Conservation (phyloP, 345 rosid genomes). For the Salix suchowensis region DNA sequence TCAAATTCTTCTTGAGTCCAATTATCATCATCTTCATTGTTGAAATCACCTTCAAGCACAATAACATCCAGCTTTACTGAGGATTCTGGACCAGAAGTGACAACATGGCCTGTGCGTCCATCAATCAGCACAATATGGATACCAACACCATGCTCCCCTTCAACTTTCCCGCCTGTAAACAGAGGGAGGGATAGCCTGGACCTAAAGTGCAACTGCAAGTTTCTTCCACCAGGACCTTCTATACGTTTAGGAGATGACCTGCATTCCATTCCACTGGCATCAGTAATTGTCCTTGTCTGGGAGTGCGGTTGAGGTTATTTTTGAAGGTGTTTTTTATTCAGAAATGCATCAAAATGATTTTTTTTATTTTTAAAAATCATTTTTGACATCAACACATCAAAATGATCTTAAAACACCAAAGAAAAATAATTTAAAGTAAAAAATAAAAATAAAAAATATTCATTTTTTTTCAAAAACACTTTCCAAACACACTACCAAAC, state of each 20-base stretch:
- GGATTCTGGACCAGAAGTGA: conserved; percentile 35
- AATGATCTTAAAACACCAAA: no score
- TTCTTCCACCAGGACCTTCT: conserved; percentile 27
- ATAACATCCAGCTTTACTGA: conserved; percentile 26
- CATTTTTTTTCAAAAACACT: no score
- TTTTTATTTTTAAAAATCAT: no score
- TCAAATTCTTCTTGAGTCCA: conserved; percentile 36
- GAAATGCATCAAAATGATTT: no score
- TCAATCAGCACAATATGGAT: conserved; percentile 31
- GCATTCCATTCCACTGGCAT: background rate
- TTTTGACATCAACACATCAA: no score
- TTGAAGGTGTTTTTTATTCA: no score
- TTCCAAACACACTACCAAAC: no score
- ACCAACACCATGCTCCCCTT: conserved; percentile 30
- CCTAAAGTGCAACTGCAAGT: conserved; percentile 32
- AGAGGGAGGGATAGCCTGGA: conserved; percentile 31
- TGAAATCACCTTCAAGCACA: conserved; percentile 43
- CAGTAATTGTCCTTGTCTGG: no score
- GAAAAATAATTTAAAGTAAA: no score
- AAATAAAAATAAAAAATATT: no score
- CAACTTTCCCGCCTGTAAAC: conserved; percentile 34
- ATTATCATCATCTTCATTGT: conserved; percentile 25
- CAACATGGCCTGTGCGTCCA: conserved; percentile 23
- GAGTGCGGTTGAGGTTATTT: no score
- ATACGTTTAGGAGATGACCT: conserved; percentile 28